Percentiles rank a stretch among this genome's conserved stretches.
These are phyloP conservation scores for Ambrosiella beaveri DNA, from an alignment of 2,329 filamentous ascomycete genomes.

Conservation along the genomic window DNA sequence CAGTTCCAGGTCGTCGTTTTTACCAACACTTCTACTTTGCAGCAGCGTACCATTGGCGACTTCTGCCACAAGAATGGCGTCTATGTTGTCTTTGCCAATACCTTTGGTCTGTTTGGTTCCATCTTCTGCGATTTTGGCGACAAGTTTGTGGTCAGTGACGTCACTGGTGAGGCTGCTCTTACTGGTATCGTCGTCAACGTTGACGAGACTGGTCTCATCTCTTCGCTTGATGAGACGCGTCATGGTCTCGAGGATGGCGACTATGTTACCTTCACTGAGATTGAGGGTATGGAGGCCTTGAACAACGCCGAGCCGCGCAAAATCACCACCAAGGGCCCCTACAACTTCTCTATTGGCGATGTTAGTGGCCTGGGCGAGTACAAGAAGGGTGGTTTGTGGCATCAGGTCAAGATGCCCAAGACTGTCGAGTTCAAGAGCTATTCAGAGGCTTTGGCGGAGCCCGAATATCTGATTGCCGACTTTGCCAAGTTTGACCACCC, in stretches of 20 bases:
- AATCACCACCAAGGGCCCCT: conserved; percentile 85
- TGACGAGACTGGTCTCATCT: conserved; percentile 77
- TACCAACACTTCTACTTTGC: conserved; percentile 63
- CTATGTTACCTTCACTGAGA: conserved; percentile 83
- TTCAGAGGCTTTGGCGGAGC: conserved; percentile 60
- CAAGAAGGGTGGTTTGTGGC: conserved; percentile 72
- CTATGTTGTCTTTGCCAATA: conserved; percentile 73
- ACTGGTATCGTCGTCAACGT: conserved; percentile 83
- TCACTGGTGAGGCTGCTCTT: conserved; percentile 75
- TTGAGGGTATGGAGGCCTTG: conserved; percentile 79
- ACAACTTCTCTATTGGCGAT: conserved; percentile 93
- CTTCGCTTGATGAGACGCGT: conserved; percentile 81
- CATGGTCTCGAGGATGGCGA: conserved; percentile 95
- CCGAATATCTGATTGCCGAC: conserved; percentile 81
- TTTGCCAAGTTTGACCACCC: conserved; percentile 97
- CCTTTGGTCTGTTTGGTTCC: conserved; percentile 82
- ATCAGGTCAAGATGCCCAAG: conserved; percentile 98
- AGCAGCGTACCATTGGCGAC: conserved; percentile 71
- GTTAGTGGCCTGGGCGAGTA: conserved; percentile 78
- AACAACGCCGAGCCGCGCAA: conserved; percentile 76
- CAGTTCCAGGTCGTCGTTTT: conserved; percentile 86
- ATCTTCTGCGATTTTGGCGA: conserved; percentile 97
- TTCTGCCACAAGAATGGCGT: conserved; percentile 92
- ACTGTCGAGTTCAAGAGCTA: conserved; percentile 76
- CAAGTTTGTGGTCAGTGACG: conserved; percentile 77